Evolutionary conservation across 345 rosid species (phyloP), one percentile per base, ranked within the genome.

Genomic region (Eucalyptus dawsonii): DNA sequence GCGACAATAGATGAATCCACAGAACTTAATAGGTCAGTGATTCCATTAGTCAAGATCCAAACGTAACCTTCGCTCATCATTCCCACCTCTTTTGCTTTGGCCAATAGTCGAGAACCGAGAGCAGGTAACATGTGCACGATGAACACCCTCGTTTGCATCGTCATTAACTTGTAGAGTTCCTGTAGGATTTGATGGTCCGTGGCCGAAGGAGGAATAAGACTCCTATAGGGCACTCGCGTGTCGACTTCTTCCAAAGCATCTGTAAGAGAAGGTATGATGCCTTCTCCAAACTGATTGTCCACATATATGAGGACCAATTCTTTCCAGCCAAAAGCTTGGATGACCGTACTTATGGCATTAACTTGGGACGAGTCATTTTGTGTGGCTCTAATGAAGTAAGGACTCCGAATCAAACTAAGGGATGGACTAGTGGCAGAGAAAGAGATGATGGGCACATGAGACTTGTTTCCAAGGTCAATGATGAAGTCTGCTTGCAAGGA

Each of bases 91-190:
- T 69, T 34, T 31, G 80, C 80, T 69, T 69, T 69, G 80, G 42
- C 42, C 19, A 69, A 69, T 5, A 69, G 80, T 0, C 24, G 80
- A 0, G 80, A 16, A 69, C 80, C 24, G 0, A 69, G 80, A 0
- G 42, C 0, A 69, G 80, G 80, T 69, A 69, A 69, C 80, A 31
- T 31, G 80, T 69, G 42, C 42, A 69, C 42, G 6, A 69, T 69
- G 24, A 67, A 69, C 80, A 69, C 80, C 80, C 80, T 31, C 1
- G 80, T 31, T 69, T 69, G 42, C 80, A 69, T 69, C 6, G 24
- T 69, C 80, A 16, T 69, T 69, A 69, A 31, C 80, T 69, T 69
- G 80, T 69, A 69, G 42, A 69, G 80, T 69, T 69, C 42, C 22
- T 0, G 11, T 34, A 67, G 21, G 80, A 67, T 67, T 67, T 67